Percentiles rank a stretch among this genome's conserved stretches.
These are phyloP conservation scores for Chenopodium formosanum DNA, from an alignment of 148 eudicot genomes.

Conservation along the genomic window DNA sequence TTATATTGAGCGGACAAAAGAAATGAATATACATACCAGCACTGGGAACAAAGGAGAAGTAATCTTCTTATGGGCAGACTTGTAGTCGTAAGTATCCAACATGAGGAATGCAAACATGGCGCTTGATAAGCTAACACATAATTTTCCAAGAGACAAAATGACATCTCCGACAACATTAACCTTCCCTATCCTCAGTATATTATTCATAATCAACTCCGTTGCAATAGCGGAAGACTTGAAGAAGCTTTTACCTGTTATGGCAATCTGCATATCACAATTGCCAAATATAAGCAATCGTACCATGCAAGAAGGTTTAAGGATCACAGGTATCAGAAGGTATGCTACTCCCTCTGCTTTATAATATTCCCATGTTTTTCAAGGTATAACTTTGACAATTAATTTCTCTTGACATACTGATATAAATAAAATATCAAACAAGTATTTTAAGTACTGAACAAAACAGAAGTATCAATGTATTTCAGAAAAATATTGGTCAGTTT, in stretches of 20 bases:
- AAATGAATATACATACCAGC: slow-evolving; percentile 52
- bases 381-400: not conserved
- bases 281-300: not conserved
- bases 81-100: slow-evolving; percentile 77
- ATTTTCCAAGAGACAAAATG: slow-evolving; percentile 83
- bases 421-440: no score
- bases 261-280: slow-evolving; percentile 58
- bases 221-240: slow-evolving; percentile 90
- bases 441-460: not conserved
- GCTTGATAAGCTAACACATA: slow-evolving; percentile 85
- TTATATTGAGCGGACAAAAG: not conserved
- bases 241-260: slow-evolving; percentile 92
- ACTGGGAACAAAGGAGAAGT: slow-evolving; percentile 93
- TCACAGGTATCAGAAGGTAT: not conserved
- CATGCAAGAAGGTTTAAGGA: not conserved
- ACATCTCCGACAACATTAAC: slow-evolving; percentile 94
- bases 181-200: slow-evolving; percentile 85
- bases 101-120: slow-evolving; percentile 82
- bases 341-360: not conserved
- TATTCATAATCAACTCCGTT: slow-evolving; percentile 79
- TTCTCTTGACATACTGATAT: no score
- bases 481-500: not conserved
- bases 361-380: no score
- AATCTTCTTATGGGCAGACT: slow-evolving; percentile 83
- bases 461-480: not conserved